phyloP scores from a whole-genome alignment of 1,284 basidiomycete species.

The Hypsizygus ulmarius region DNA sequence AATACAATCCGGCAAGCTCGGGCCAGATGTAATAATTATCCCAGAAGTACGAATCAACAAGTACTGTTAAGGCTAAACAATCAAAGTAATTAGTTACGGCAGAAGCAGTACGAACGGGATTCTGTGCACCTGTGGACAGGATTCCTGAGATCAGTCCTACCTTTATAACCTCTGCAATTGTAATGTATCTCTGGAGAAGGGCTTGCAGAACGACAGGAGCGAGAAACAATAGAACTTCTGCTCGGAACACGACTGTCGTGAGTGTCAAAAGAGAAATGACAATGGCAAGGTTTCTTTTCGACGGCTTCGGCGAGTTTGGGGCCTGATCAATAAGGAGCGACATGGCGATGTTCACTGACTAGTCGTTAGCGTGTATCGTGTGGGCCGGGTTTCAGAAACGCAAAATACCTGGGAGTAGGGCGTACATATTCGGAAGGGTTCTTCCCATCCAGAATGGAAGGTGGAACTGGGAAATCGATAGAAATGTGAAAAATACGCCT shows the following conservation, averaged over 20 bases:
- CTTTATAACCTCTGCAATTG: constrained; percentile 45
- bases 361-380: constrained; percentile 1
- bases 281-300: constrained; percentile 31
- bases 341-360: constrained; percentile 62
- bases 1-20: constrained; percentile 77
- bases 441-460: constrained; percentile 90
- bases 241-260: constrained; percentile 73
- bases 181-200: constrained; percentile 43
- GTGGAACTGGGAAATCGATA: constrained; percentile 87
- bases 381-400: not conserved
- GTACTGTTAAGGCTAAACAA: constrained; percentile 55
- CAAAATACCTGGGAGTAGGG: constrained; percentile 72
- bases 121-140: constrained; percentile 53
- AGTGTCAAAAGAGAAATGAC: constrained; percentile 61
- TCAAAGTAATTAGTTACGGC: constrained; percentile 1
- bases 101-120: not conserved
- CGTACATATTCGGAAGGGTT: constrained; percentile 94
- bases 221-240: constrained; percentile 75
- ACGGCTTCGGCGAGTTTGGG: constrained; percentile 40
- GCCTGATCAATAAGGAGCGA: constrained; percentile 52
- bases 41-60: constrained; percentile 91
- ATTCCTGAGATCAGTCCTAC: constrained; percentile 56
- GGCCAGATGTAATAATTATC: constrained; percentile 75
- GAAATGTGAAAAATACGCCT: constrained; percentile 59
- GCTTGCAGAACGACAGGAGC: constrained; percentile 61